phyloP scores from a whole-genome alignment of 1,139 yeast genomes.

The Scheffersomyces quercinus region DNA sequence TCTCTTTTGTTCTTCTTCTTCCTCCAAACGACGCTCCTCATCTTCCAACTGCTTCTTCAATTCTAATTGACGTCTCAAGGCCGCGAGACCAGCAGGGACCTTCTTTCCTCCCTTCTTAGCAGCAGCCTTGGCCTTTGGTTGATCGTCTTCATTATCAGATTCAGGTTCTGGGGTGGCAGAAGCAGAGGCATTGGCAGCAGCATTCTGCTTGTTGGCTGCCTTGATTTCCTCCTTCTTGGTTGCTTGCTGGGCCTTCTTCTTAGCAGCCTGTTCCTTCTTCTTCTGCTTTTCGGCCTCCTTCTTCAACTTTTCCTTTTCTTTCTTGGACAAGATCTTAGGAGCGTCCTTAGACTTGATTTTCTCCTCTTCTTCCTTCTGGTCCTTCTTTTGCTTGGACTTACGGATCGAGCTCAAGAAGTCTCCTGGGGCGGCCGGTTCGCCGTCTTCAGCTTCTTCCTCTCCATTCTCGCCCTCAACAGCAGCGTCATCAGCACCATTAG shows the following conservation, averaged over 20 bases:
- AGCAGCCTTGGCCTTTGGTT: conserved; percentile 22
- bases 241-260: conserved; percentile 70
- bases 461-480: conserved; percentile 14
- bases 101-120: conserved; percentile 64
- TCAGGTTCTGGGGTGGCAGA: conserved; percentile 31
- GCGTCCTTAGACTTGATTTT: conserved; percentile 51
- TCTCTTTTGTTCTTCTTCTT: conserved; percentile 65
- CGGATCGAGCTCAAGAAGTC: conserved; percentile 85
- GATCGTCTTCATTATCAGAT: conserved; percentile 30
- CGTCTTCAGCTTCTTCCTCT: conserved; percentile 29
- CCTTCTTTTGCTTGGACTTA: conserved; percentile 76
- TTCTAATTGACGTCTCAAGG: conserved; percentile 81
- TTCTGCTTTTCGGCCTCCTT: conserved; percentile 94
- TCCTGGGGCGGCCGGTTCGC: conserved; percentile 40
- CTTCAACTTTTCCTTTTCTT: conserved; percentile 96
- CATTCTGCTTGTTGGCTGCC: conserved; percentile 59
- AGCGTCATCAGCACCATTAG: conserved; percentile 4
- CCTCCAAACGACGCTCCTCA: conserved; percentile 62
- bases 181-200: conserved; percentile 42
- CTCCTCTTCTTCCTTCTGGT: conserved; percentile 54
- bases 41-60: conserved; percentile 82
- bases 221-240: conserved; percentile 64
- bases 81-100: conserved; percentile 79
- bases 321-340: conserved; percentile 83
- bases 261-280: conserved; percentile 88